Evolutionary conservation across 331 rosid species (phyloP).

Genomic region (Quercus lobata): DNA sequence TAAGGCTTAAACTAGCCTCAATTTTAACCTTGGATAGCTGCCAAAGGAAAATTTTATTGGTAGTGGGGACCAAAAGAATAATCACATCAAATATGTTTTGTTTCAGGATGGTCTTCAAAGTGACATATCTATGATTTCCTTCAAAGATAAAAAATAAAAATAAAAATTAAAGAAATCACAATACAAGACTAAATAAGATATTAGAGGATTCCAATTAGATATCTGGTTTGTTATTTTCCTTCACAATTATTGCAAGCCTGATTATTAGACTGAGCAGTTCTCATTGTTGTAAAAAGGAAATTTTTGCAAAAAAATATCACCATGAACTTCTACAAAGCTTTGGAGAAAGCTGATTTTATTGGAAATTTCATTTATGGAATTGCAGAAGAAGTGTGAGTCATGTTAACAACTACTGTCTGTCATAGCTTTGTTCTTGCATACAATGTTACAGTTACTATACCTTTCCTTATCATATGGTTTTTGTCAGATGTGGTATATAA

Average conservation of each 20-base stretch:
- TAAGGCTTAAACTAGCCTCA: no score
- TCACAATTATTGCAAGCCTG: not conserved
- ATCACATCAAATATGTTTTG: no score
- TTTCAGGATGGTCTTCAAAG: no score
- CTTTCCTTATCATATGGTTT: not conserved
- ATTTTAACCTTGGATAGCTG: no score
- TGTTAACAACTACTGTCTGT: not conserved
- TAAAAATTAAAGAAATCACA: no score
- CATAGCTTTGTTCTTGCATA: not conserved
- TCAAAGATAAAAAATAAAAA: no score
- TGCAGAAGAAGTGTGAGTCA: not conserved
- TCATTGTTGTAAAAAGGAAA: not conserved
- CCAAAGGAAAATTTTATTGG: no score
- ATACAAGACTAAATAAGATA: not conserved
- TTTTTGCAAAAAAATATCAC: not conserved
- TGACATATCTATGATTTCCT: no score
- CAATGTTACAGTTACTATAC: not conserved
- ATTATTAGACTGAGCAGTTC: not conserved
- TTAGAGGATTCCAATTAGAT: not conserved
- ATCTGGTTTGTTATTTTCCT: not conserved
- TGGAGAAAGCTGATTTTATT: no score
- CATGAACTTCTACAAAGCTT: no score
- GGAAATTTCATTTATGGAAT: no score
- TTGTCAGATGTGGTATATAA: not conserved
- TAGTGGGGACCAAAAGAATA: no score